Conservation (phyloP, 2,329 filamentous ascomycete species). For the Alternaria panax region DNA sequence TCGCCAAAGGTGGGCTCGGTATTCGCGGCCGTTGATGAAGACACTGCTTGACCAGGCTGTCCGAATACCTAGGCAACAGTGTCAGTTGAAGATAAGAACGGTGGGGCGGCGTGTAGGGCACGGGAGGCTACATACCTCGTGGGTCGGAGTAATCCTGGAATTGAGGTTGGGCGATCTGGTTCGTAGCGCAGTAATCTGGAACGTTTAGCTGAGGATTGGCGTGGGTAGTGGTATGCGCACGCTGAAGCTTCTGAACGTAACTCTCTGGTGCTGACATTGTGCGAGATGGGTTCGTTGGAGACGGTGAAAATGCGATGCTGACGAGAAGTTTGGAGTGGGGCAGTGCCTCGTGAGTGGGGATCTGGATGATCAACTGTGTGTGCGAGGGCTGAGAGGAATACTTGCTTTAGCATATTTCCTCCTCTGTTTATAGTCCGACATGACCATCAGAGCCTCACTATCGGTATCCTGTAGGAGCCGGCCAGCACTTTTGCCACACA, state of each 20-base stretch:
- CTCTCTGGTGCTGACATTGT: conserved; percentile 42
- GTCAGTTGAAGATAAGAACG: conserved; percentile 17
- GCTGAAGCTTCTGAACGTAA: conserved; percentile 44
- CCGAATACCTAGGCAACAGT: conserved; percentile 35
- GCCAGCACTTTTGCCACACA: conserved; percentile 34
- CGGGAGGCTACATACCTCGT: conserved; percentile 36
- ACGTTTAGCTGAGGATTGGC: conserved; percentile 18
- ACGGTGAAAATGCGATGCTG: conserved; percentile 19
- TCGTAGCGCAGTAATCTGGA: conserved; percentile 43
- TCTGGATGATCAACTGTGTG: conserved; percentile 28
- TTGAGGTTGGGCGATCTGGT: conserved; percentile 46
- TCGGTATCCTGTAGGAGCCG: conserved; percentile 28
- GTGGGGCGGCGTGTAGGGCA: not conserved
- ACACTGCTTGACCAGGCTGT: conserved; percentile 49
- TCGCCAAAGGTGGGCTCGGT: conserved; percentile 45
- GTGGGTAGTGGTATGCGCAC: conserved; percentile 27
- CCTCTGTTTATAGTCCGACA: conserved; percentile 44
- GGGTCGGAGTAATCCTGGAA: conserved; percentile 50
- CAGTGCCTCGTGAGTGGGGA: conserved; percentile 34
- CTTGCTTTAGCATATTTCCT: conserved; percentile 28
- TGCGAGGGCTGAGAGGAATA: conserved; percentile 30
- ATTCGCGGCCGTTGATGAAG: conserved; percentile 45
- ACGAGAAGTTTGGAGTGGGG: conserved; percentile 29
- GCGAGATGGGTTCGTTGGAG: conserved; percentile 21
- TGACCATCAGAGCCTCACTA: conserved; percentile 35